Evolutionary conservation across 73 alveolate species (phyloP), one percentile per base, ranked within the genome.

Genomic region (Breviolum minutum): DNA sequence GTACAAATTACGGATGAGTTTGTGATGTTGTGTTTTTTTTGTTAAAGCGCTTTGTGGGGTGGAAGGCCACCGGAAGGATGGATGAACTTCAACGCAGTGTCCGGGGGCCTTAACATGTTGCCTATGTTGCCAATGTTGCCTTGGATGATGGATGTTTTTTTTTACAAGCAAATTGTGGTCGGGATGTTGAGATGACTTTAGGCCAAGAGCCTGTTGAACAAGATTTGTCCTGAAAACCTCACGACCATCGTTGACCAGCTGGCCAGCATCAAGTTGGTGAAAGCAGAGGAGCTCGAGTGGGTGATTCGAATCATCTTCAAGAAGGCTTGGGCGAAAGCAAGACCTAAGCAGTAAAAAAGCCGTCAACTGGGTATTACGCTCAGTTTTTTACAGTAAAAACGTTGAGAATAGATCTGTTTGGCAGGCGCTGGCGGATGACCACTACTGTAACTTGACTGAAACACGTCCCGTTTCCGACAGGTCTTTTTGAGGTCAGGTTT

Each of bases 301-400:
- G 98, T 92, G 29, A 92, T 92, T 24, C 91, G 71, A 9, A 92
- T 92, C 98, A 92, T 92, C 98, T 92, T 92, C 98, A 92, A 92
- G 90, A 92, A 92, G 98, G 98, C 89, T 32, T 20, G 92, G 32
- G 1, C 24, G 8, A 16, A 27, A 27, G 64, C 61, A n/a, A 6
- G 93, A 32, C 20, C 63, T 27, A 13, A 20, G 54, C 54, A 40
- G 54, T 40, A 0, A 40, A 79, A 79, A 60, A 12, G 30, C 9
- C 24, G 63, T 24, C 87, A 26, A 60, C 87, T 68, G 77, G 77
- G 77, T 68, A 68, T 68, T 68, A 68, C n/a, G n/a, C 3, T 40
- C 54, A 40, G 54, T 40, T 40, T 40, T 40, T 40, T 66, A 66
- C 54, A 40, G 3, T 3, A 40, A 0, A 40, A 40, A 40, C 3